These are phyloP conservation scores for Trichocomaceae sp. DNA, from an alignment of 2,329 filamentous ascomycete species.

Conservation along the genomic window DNA sequence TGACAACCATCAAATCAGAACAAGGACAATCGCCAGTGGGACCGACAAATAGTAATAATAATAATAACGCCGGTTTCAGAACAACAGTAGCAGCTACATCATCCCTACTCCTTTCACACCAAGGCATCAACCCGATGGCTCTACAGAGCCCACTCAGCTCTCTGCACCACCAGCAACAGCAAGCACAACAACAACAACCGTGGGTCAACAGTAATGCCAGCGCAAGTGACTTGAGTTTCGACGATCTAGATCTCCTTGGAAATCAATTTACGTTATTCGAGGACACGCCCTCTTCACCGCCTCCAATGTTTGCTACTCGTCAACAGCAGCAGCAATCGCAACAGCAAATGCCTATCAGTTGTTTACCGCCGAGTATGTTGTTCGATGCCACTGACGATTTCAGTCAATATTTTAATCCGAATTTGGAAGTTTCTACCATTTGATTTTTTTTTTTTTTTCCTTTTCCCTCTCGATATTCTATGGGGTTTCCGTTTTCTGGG, in stretches of 20 bases:
- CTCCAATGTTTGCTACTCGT: constrained; percentile 27
- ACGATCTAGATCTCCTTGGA: constrained; percentile 11
- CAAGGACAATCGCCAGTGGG: neutral
- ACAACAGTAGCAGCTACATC: constrained; percentile 9
- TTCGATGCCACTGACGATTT: constrained; percentile 33
- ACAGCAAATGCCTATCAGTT: constrained; percentile 27
- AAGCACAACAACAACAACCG: neutral
- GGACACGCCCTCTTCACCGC: constrained; percentile 22
- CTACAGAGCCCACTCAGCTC: constrained; percentile 22
- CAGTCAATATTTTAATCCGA: constrained; percentile 35
- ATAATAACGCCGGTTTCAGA: neutral
- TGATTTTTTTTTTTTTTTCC: no score
- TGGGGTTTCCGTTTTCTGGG: constrained; percentile 13
- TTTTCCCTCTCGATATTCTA: constrained; percentile 25
- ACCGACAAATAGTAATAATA: neutral
- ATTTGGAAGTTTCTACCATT: constrained; percentile 34
- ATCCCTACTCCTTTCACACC: constrained; percentile 22
- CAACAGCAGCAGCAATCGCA: neutral
- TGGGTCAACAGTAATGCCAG: neutral
- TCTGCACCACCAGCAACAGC: constrained; percentile 15
- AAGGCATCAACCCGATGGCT: constrained; percentile 32
- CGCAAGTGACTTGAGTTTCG: constrained; percentile 2
- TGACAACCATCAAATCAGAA: constrained; percentile 23
- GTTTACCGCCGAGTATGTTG: constrained; percentile 24
- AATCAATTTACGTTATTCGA: constrained; percentile 20